Conservation (phyloP, 305 asterid genomes). For the Fraxinus greggii region DNA sequence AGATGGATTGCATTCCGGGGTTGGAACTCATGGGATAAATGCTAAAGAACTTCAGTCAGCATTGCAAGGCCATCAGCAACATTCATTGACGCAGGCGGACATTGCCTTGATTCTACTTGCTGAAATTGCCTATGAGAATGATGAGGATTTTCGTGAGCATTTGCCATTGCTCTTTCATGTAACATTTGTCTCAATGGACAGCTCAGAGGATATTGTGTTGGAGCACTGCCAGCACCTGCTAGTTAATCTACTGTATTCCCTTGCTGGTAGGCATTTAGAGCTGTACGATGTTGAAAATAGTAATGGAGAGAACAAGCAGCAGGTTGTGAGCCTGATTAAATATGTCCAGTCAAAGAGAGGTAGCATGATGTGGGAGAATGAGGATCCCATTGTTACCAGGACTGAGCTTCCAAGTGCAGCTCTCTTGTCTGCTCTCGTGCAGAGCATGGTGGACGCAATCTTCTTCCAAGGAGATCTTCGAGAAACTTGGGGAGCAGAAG, state of each 20-base stretch:
- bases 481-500: conserved; percentile 98
- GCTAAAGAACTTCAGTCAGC: conserved; percentile 99
- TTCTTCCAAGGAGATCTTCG: conserved; percentile 98
- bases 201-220: conserved; percentile 97
- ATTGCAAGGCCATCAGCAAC: conserved; percentile 98
- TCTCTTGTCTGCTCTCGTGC: conserved; percentile 95
- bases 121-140: conserved; percentile 97
- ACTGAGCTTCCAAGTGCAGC: conserved; percentile 96
- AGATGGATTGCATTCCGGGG: conserved; percentile 75
- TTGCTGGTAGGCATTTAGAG: conserved; percentile 96
- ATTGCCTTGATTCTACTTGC: conserved; percentile 91
- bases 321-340: conserved; percentile 91
- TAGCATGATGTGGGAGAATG: conserved; percentile 99
- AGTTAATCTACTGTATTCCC: conserved; percentile 90
- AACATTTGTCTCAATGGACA: conserved; percentile 98
- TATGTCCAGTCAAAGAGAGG: conserved; percentile 97
- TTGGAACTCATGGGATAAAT: conserved; percentile 68
- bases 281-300: conserved; percentile 91
- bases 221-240: conserved; percentile 99
- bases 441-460: conserved; percentile 98
- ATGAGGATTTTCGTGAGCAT: conserved; percentile 98
- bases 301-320: conserved; percentile 98
- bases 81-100: conserved; percentile 89
- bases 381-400: conserved; percentile 84
- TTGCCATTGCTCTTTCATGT: conserved; percentile 96